Percentiles rank a stretch among this genome's conserved stretches.
Evolutionary conservation across 495 filamentous ascomycete species (phyloP).

Genomic region (Lindgomyces ingoldianus): DNA sequence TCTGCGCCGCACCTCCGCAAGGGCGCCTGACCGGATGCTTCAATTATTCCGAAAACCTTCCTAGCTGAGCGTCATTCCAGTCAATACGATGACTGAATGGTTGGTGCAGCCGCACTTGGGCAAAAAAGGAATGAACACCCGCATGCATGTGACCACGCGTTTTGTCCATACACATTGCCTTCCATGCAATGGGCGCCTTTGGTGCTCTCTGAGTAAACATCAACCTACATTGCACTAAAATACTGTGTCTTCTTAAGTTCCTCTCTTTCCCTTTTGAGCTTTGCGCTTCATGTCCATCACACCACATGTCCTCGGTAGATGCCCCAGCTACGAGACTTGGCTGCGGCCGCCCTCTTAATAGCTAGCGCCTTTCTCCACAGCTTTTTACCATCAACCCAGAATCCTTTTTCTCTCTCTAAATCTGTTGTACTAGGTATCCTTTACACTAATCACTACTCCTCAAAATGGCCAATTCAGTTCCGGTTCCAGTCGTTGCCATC

Average conservation of each 20-base stretch:
- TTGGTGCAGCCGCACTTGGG: background rate
- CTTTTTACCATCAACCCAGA: background rate
- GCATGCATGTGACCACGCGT: constrained; percentile 24
- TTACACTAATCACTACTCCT: background rate
- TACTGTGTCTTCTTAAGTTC: too few relatives aligned
- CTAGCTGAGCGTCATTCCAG: background rate
- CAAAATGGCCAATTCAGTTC: constrained; percentile 10
- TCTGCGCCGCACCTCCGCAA: background rate
- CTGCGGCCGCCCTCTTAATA: too few relatives aligned
- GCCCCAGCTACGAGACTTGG: too few relatives aligned
- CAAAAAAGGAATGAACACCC: background rate
- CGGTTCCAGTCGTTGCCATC: constrained; percentile 22
- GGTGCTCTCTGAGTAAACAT: background rate
- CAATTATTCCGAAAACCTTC: background rate
- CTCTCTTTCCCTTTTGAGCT: too few relatives aligned
- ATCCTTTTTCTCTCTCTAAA: background rate
- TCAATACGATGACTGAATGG: background rate
- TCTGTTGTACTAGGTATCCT: background rate
- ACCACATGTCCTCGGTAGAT: too few relatives aligned
- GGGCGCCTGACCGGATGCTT: background rate
- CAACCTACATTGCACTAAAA: background rate
- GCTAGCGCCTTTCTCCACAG: background rate
- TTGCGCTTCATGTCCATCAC: too few relatives aligned
- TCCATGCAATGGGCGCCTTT: background rate
- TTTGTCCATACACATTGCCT: background rate